A percentile compares a stretch with the other conserved stretches of the same genome.
phyloP scores from a whole-genome alignment of 2,329 filamentous ascomycete species.

The Xylariaceae sp. region DNA sequence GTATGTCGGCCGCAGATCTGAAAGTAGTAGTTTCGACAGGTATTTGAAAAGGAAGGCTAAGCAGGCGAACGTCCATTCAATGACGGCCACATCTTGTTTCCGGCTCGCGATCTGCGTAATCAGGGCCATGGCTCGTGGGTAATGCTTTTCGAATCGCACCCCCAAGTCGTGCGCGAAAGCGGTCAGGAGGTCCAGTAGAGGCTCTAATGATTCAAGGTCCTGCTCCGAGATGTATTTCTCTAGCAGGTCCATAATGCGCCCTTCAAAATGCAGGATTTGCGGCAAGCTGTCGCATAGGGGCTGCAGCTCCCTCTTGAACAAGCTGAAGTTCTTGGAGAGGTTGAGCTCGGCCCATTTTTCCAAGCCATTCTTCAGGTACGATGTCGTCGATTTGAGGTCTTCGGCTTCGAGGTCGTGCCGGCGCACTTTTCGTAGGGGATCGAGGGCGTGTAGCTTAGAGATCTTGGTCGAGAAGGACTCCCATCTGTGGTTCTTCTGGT shows the following conservation, averaged over 20 bases:
- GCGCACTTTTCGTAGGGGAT: slow-evolving; percentile 85
- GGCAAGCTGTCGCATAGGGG: slow-evolving; percentile 84
- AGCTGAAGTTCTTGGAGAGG: slow-evolving; percentile 71
- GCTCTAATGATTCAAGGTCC: slow-evolving; percentile 76
- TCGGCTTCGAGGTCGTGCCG: slow-evolving; percentile 77
- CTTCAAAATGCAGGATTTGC: slow-evolving; percentile 86
- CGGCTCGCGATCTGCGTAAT: slow-evolving; percentile 74
- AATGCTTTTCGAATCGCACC: slow-evolving; percentile 81
- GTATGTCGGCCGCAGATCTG: slow-evolving; percentile 79
- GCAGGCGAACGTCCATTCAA: slow-evolving; percentile 95
- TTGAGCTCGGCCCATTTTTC: slow-evolving; percentile 91
- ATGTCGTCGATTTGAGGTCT: slow-evolving; percentile 70
- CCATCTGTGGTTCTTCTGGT: slow-evolving; percentile 81
- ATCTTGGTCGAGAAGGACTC: slow-evolving; percentile 89
- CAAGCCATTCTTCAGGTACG: slow-evolving; percentile 77
- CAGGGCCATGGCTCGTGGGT: slow-evolving; percentile 66
- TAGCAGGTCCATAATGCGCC: slow-evolving; percentile 74
- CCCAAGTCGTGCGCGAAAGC: slow-evolving; percentile 95
- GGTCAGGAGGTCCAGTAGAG: slow-evolving; percentile 79
- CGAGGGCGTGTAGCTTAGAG: slow-evolving; percentile 79
- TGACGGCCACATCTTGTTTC: slow-evolving; percentile 75
- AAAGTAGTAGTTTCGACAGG: slow-evolving; percentile 77
- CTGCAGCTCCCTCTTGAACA: slow-evolving; percentile 68
- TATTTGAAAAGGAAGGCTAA: slow-evolving; percentile 98
- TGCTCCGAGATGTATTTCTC: slow-evolving; percentile 69